Conservation (phyloP, 2,329 filamentous ascomycete species). For the Colletotrichum sidae region DNA sequence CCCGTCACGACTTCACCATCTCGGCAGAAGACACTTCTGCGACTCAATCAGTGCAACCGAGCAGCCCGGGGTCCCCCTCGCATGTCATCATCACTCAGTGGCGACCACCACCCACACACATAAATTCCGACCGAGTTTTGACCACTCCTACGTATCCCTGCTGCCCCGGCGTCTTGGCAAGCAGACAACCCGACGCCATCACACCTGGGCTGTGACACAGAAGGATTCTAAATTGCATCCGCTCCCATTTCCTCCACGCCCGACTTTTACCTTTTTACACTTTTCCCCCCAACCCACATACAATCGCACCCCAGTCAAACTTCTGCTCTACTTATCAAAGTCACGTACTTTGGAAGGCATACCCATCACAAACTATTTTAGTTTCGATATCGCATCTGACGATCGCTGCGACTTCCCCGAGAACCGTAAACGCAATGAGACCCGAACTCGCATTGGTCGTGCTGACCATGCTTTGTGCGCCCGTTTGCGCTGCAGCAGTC, state of each 20-base stretch:
- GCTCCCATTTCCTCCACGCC: conserved; percentile 13
- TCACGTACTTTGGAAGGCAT: neutral
- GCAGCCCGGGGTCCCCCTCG: neutral
- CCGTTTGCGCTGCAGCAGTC: conserved; percentile 41
- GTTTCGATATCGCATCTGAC: neutral
- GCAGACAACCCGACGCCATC: conserved; percentile 18
- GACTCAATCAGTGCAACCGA: too few species aligned
- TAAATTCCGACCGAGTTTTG: conserved; percentile 21
- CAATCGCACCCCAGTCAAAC: neutral
- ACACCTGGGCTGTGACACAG: conserved; percentile 12
- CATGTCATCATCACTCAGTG: conserved; percentile 25
- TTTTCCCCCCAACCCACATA: conserved; percentile 5
- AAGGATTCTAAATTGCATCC: conserved; percentile 30
- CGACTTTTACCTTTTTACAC: neutral
- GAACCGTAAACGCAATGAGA: conserved; percentile 44
- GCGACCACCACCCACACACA: conserved; percentile 28
- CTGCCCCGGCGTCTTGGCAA: conserved; percentile 25
- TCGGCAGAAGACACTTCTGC: too few species aligned
- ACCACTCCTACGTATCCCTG: conserved; percentile 27
- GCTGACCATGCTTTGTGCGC: conserved; percentile 41
- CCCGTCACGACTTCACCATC: too few species aligned
- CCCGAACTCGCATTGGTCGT: conserved; percentile 44
- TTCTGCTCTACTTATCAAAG: conserved; percentile 2
- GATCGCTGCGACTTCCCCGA: conserved; percentile 10
- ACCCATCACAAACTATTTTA: neutral